Evolutionary conservation across 169 alveolate genomes (phyloP).

Genomic region (Plasmodium yoelii): DNA sequence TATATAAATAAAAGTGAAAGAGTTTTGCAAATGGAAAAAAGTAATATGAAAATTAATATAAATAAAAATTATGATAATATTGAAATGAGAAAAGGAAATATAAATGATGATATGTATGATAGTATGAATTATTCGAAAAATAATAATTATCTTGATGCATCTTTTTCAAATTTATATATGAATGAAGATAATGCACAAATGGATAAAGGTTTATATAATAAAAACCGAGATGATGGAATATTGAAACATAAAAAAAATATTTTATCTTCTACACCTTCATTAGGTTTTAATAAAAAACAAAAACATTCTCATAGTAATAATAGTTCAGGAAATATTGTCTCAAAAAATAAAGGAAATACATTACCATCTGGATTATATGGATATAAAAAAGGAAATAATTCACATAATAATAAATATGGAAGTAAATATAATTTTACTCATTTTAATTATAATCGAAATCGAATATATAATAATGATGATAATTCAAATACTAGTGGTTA

Average conservation of each 20-base stretch:
- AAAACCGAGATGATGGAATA: too few species aligned
- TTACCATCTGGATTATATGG: neutral
- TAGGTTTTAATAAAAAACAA: neutral
- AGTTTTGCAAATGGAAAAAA: conserved; percentile 14
- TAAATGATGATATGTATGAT: neutral
- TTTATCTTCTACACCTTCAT: neutral
- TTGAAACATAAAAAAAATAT: neutral
- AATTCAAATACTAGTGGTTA: too few species aligned
- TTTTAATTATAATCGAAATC: too few species aligned
- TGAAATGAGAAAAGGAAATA: neutral
- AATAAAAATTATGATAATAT: neutral
- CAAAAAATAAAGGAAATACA: neutral
- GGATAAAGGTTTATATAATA: too few species aligned
- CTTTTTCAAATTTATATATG: neutral
- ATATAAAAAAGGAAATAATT: neutral
- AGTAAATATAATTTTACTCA: too few species aligned
- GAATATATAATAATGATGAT: too few species aligned
- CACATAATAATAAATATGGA: too few species aligned
- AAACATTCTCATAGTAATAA: neutral
- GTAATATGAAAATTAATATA: conserved; percentile 36
- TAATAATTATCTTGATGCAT: neutral
- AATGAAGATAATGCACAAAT: too few species aligned
- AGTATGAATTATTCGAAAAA: neutral
- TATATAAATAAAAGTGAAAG: conserved; percentile 35
- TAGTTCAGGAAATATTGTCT: neutral